Evolutionary conservation across 306 rosid species (phyloP), one percentile per base, ranked within the genome.

Genomic region (Prunus salicina): DNA sequence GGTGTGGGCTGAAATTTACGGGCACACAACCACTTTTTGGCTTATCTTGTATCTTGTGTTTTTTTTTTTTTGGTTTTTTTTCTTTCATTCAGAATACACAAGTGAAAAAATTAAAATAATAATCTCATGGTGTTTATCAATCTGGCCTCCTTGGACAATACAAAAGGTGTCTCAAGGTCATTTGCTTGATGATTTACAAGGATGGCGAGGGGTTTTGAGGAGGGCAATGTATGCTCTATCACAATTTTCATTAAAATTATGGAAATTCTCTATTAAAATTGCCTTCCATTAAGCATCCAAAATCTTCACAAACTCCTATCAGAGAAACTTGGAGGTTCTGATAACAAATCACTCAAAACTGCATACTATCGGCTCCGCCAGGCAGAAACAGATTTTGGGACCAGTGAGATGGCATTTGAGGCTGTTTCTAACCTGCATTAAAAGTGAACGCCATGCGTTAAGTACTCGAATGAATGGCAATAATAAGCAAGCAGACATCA

Each of bases 341-440:
- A 8, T 24, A 24, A 57, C 19, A 25, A 27, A 56, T 38, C 55
- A 8, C 57, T 41, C 22, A 2, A 14, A 64, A 50, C 73, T 34
- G 58, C 67, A 25, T 15, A 71, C 87, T 76, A 84, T 74, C 93
- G 87, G 27, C 82, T 76, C 82, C 97, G 84, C 97, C 99, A 95
- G 68, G 84, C 78, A 55, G 98, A 89, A 84, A 94, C 97, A 20
- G 97, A 86, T 83, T 89, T 95, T 20, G 97, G 82, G 67, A 90
- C 96, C 72, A 92, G 86, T 68, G 86, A 86, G 83, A 92, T 89
- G 56, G 98, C 63, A 75, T 86, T 95, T 66, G 98, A 96, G 78
- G 91, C 83, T 20, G 89, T 60, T 72, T 96, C 98, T 66, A 87
- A 82, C 89, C 99, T 96, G 96, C 83, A 86, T 50, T 38, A 61